phyloP scores from a whole-genome alignment of 371 early-diverging fungal genomes.

The Mortierella sp. region DNA sequence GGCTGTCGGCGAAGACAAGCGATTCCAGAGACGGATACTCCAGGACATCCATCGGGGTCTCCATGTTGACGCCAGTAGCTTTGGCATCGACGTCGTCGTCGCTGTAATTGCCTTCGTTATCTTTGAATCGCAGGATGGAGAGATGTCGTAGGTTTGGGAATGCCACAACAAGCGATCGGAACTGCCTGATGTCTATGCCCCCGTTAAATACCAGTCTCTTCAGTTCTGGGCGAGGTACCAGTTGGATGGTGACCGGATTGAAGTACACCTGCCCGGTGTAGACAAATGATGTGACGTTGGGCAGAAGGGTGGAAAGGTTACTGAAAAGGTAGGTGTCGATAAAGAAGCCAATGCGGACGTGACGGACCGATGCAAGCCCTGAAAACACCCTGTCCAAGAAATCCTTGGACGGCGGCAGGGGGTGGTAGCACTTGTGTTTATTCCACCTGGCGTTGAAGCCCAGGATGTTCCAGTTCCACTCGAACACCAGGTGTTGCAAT shows the following conservation, averaged over 20 bases:
- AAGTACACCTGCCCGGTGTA: too few relatives aligned
- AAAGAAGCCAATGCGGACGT: too few relatives aligned
- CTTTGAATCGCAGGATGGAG: neutral
- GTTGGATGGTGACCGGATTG: too few relatives aligned
- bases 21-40: neutral
- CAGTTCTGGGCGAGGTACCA: neutral
- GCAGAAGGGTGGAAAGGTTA: too few relatives aligned
- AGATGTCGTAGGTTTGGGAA: neutral
- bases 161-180: neutral
- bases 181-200: neutral
- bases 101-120: neutral
- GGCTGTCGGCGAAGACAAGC: neutral
- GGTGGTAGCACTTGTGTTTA: too few relatives aligned
- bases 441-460: neutral
- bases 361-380: too few relatives aligned
- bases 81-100: too few relatives aligned
- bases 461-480: neutral
- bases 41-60: neutral
- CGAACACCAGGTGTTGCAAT: neutral
- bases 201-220: neutral
- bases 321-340: too few relatives aligned
- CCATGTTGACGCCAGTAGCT: too few relatives aligned
- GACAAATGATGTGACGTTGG: too few relatives aligned
- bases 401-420: too few relatives aligned
- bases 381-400: too few relatives aligned